These are phyloP conservation scores for Colletotrichum acutatum DNA, from an alignment of 2,329 filamentous ascomycete genomes.

Conservation along the genomic window DNA sequence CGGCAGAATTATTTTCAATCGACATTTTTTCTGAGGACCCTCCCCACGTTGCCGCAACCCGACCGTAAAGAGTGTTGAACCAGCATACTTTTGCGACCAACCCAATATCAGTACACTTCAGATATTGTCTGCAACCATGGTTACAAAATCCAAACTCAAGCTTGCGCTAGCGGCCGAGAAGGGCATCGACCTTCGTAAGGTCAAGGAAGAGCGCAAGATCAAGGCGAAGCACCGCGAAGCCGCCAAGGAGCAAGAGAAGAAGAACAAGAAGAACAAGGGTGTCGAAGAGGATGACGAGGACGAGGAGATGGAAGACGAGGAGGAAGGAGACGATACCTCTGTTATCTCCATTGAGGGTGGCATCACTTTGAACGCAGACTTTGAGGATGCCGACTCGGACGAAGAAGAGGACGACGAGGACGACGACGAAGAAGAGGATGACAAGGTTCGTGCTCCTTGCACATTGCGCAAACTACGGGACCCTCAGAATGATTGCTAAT, in stretches of 20 bases:
- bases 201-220: conserved; percentile 60
- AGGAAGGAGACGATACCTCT: conserved; percentile 38
- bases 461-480: not conserved
- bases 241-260: conserved; percentile 45
- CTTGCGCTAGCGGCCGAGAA: conserved; percentile 66
- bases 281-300: conserved; percentile 41
- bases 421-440: conserved; percentile 42
- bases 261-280: conserved; percentile 40
- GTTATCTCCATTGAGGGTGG: conserved; percentile 45
- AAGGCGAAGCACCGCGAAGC: conserved; percentile 55
- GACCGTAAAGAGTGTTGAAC: conserved; percentile 15
- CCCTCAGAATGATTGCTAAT: conserved; percentile 10
- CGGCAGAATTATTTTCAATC: conserved; percentile 35
- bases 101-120: not conserved
- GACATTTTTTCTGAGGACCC: conserved; percentile 7
- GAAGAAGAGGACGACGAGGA: conserved; percentile 42
- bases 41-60: conserved; percentile 13
- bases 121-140: conserved; percentile 45
- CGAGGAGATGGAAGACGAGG: conserved; percentile 44
- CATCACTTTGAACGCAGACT: conserved; percentile 36
- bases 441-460: conserved; percentile 35
- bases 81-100: conserved; percentile 6
- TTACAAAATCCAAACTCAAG: conserved; percentile 61
- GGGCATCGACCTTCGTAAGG: conserved; percentile 62
- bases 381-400: conserved; percentile 35